A percentile compares a stretch with the other conserved stretches of the same genome.
phyloP scores from a whole-genome alignment of 2,329 filamentous ascomycete genomes.

The Arthroderma sp. region DNA sequence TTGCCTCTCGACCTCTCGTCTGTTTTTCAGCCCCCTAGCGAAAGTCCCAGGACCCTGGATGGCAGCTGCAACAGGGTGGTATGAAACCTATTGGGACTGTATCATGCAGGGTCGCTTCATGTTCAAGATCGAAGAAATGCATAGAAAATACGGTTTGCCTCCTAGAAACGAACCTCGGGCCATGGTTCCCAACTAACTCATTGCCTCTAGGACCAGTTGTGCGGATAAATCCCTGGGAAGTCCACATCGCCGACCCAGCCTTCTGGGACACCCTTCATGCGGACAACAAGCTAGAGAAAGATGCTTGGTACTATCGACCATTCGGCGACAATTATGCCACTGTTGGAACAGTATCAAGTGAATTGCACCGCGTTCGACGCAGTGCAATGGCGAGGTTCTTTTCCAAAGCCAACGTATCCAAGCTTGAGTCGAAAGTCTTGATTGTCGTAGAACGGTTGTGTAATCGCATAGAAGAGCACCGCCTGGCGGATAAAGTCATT shows the following conservation, averaged over 20 bases:
- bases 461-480: background rate
- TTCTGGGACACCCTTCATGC: constrained; percentile 14
- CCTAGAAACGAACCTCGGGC: too few relatives aligned
- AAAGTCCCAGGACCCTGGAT: constrained; percentile 13
- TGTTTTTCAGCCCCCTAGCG: constrained; percentile 14
- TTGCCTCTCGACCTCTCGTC: constrained; percentile 10
- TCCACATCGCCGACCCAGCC: constrained; percentile 14
- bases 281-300: constrained; percentile 1
- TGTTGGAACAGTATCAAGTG: constrained; percentile 14
- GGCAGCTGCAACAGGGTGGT: constrained; percentile 12
- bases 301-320: background rate
- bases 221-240: constrained; percentile 15
- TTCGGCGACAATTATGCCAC: background rate
- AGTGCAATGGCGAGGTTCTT: constrained; percentile 18
- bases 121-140: constrained; percentile 18
- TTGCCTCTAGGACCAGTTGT: constrained; percentile 13
- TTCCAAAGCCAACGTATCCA: constrained; percentile 11
- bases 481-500: background rate
- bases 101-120: constrained; percentile 14
- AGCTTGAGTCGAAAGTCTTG: constrained; percentile 7
- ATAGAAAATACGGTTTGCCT: constrained; percentile 17
- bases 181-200: background rate
- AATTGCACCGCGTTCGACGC: constrained; percentile 16
- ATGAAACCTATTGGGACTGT: constrained; percentile 15
- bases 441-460: background rate